phyloP scores from a whole-genome alignment of 495 filamentous ascomycete genomes.

The Geoglossum glabrum region DNA sequence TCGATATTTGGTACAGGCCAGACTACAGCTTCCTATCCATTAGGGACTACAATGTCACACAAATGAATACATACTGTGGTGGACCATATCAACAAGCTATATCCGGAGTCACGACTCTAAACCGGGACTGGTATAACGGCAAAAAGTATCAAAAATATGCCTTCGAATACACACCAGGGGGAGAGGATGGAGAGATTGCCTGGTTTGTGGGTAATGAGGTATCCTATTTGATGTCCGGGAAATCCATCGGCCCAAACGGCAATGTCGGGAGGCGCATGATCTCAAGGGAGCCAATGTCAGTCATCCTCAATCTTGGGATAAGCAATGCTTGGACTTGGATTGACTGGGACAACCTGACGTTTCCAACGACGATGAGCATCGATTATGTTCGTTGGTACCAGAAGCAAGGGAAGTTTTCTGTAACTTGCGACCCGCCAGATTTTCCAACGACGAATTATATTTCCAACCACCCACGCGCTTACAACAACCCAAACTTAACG shows the following conservation, averaged over 20 bases:
- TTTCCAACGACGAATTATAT: conserved; percentile 9
- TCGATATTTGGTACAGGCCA: conserved; percentile 14
- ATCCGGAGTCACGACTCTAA: conserved; percentile 14
- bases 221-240: conserved; percentile 12
- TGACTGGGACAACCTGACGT: conserved; percentile 12
- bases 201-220: conserved; percentile 15
- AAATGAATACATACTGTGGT: conserved; percentile 14
- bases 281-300: conserved; percentile 15
- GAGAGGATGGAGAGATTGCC: conserved; percentile 11
- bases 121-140: conserved; percentile 17
- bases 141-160: conserved; percentile 17
- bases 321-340: conserved; percentile 10
- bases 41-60: conserved; percentile 9
- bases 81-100: conserved; percentile 16
- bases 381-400: conserved; percentile 12
- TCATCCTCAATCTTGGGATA: conserved; percentile 17
- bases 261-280: conserved; percentile 15
- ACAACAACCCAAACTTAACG: conserved; percentile 7
- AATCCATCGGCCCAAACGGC: conserved; percentile 15
- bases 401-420: background rate
- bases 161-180: conserved; percentile 16
- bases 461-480: conserved; percentile 3
- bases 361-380: conserved; percentile 13
- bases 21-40: conserved; percentile 13
- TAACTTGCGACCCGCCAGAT: conserved; percentile 9